phyloP scores from a whole-genome alignment of 768 basidiomycete species.

The Aureoboletus auriporus region DNA sequence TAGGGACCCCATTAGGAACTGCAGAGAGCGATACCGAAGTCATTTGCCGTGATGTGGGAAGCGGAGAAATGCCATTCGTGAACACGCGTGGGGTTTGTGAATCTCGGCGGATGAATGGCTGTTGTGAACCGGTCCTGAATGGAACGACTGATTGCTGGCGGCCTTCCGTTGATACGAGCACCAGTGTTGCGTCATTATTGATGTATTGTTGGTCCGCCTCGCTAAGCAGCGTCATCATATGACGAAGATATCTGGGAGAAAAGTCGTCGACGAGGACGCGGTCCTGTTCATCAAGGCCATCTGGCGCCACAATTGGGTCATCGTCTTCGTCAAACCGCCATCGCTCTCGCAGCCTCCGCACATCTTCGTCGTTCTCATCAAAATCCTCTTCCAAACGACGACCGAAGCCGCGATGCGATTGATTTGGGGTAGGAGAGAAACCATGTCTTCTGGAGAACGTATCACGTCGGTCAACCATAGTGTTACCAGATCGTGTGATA shows the following conservation, averaged over 20 bases:
- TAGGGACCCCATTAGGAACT: constrained; percentile 44
- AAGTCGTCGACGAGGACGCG: constrained; percentile 71
- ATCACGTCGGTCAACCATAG: constrained; percentile 68
- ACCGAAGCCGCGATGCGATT: constrained; percentile 12
- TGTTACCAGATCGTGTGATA: constrained; percentile 77
- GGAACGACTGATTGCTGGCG: constrained; percentile 48
- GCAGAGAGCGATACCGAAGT: constrained; percentile 20
- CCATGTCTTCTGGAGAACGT: constrained; percentile 24
- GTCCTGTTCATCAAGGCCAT: constrained; percentile 65
- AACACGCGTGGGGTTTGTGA: constrained; percentile 19
- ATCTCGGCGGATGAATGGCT: constrained; percentile 25
- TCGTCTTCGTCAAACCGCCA: constrained; percentile 75
- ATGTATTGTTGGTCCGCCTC: constrained; percentile 52
- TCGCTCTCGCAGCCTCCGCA: constrained; percentile 44
- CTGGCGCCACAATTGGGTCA: constrained; percentile 47
- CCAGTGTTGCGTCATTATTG: constrained; percentile 48
- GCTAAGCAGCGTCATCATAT: constrained; percentile 51
- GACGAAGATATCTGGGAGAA: constrained; percentile 53
- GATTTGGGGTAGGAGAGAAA: constrained; percentile 10
- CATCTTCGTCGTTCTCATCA: constrained; percentile 37
- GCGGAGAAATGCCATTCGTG: constrained; percentile 25
- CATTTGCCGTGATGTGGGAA: constrained; percentile 20
- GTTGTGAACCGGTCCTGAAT: constrained; percentile 36
- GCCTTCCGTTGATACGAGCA: constrained; percentile 43
- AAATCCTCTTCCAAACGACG: constrained; percentile 25